These are phyloP conservation scores for Hanseniaspora lachancei DNA, from an alignment of 805 yeast genomes.

Conservation along the genomic window DNA sequence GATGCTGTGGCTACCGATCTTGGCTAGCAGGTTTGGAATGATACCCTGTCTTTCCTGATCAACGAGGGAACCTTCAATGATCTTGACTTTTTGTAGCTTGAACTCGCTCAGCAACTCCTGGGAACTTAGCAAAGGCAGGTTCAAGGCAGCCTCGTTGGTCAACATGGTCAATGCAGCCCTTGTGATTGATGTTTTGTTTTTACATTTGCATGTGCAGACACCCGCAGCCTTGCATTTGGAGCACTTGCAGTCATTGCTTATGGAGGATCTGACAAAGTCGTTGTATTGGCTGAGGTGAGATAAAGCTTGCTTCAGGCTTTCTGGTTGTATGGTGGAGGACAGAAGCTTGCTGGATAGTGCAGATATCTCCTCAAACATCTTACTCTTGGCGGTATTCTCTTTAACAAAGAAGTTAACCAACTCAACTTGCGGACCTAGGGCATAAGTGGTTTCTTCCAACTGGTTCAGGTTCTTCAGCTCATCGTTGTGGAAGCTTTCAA, in stretches of 20 bases:
- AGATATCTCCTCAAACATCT: slow-evolving; percentile 20
- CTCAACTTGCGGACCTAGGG: slow-evolving; percentile 31
- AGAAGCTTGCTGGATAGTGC: slow-evolving; percentile 19
- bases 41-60: slow-evolving; percentile 88
- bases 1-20: slow-evolving; percentile 33
- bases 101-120: slow-evolving; percentile 71
- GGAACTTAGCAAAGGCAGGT: slow-evolving; percentile 54
- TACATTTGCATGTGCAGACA: slow-evolving; percentile 16
- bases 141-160: slow-evolving; percentile 32
- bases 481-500: slow-evolving; percentile 66
- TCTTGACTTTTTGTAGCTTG: slow-evolving; percentile 67
- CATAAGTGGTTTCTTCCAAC: slow-evolving; percentile 40
- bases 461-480: slow-evolving; percentile 57
- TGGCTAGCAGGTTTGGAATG: slow-evolving; percentile 77
- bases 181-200: slow-evolving; percentile 23
- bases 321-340: slow-evolving; percentile 15
- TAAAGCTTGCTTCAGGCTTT: slow-evolving; percentile 30
- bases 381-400: slow-evolving; percentile 28
- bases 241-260: slow-evolving; percentile 18
- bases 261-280: slow-evolving; percentile 20
- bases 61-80: slow-evolving; percentile 73
- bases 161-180: slow-evolving; percentile 32
- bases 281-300: slow-evolving; percentile 19
- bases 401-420: slow-evolving; percentile 30
- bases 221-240: slow-evolving; percentile 14